These are phyloP conservation scores for Ceratobasidium sp. DNA, from an alignment of 1,284 basidiomycete genomes.

Conservation along the genomic window DNA sequence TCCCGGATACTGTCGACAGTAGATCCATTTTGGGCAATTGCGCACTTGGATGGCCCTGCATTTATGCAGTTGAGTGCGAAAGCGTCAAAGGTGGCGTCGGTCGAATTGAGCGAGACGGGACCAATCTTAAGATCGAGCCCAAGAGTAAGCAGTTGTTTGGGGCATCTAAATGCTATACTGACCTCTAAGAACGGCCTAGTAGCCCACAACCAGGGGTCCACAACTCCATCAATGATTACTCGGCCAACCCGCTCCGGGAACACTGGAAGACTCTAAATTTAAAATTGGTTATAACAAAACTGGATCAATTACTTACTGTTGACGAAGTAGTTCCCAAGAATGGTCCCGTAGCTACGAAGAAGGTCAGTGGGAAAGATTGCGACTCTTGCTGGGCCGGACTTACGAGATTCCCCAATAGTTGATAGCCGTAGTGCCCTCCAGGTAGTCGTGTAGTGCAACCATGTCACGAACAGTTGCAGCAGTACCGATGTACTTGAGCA, in stretches of 20 bases:
- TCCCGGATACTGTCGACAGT: constrained; percentile 6
- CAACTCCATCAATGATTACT: constrained; percentile 40
- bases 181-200: constrained; percentile 15
- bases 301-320: constrained; percentile 26
- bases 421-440: constrained; percentile 34
- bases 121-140: not conserved
- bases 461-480: constrained; percentile 41
- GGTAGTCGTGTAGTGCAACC: constrained; percentile 11
- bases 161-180: too few species aligned
- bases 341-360: constrained; percentile 34
- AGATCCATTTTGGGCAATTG: constrained; percentile 7
- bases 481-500: constrained; percentile 37
- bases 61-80: constrained; percentile 14
- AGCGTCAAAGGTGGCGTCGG: constrained; percentile 7
- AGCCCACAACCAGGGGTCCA: constrained; percentile 30
- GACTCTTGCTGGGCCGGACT: not conserved
- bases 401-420: constrained; percentile 45
- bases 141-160: not conserved
- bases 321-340: constrained; percentile 42
- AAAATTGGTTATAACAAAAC: not conserved
- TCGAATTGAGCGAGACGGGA: not conserved
- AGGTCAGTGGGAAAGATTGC: not conserved
- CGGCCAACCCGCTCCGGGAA: constrained; percentile 43
- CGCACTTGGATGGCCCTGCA: constrained; percentile 30
- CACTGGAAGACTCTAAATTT: constrained; percentile 8